Conservation (phyloP, 139 green algal genomes). For the Nannochloris sp. region DNA sequence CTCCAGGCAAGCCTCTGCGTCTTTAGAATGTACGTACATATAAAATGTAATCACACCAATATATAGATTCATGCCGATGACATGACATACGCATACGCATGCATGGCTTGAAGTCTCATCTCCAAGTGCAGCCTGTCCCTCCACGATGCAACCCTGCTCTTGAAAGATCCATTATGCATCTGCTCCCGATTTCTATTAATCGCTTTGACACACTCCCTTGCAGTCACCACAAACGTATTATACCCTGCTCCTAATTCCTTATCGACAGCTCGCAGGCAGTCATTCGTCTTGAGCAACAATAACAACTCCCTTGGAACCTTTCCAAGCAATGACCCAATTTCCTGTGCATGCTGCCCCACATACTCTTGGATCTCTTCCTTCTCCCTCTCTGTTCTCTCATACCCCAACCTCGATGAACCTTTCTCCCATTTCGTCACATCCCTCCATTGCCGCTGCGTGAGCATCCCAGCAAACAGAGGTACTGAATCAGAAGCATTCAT, state of each 20-base stretch:
- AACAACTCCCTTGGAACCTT: slow-evolving; percentile 73
- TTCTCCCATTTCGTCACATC: slow-evolving; percentile 35
- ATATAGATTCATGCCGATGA: background rate
- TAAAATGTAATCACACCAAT: no score
- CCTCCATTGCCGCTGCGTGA: slow-evolving; percentile 78
- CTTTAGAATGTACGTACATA: no score
- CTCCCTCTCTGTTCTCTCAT: slow-evolving; percentile 20
- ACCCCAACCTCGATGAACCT: background rate
- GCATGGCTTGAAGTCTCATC: background rate
- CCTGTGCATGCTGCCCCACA: slow-evolving; percentile 47
- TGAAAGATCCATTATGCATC: background rate
- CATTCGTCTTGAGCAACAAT: slow-evolving; percentile 93
- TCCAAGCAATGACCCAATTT: slow-evolving; percentile 73
- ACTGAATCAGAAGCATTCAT: slow-evolving; percentile 76
- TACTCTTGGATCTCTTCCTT: slow-evolving; percentile 43
- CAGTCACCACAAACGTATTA: slow-evolving; percentile 78
- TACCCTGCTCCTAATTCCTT: background rate
- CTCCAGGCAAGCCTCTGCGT: no score
- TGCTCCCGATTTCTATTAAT: slow-evolving; percentile 36
- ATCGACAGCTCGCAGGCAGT: slow-evolving; percentile 81
- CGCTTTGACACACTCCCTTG: slow-evolving; percentile 61
- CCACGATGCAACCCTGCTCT: no score
- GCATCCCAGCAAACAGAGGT: slow-evolving; percentile 78
- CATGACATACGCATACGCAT: background rate
- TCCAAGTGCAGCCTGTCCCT: slow-evolving; percentile 2